These are phyloP conservation scores for Barbatosphaeria neglecta DNA, from an alignment of 495 filamentous ascomycete species.

Conservation along the genomic window DNA sequence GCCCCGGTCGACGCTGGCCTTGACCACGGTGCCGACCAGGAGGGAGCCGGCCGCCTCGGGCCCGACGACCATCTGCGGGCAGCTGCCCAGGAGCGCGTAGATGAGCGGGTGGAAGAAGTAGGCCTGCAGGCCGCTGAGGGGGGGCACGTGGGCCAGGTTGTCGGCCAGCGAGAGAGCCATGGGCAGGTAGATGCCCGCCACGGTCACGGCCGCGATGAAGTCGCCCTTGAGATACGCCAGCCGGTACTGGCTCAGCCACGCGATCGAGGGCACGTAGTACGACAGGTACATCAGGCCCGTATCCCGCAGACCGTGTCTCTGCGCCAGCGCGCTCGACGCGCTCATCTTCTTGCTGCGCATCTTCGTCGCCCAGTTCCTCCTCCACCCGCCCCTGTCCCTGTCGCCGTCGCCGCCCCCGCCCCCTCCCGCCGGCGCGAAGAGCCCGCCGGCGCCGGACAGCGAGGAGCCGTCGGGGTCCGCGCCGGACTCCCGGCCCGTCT, in stretches of 20 bases:
- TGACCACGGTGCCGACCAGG: constrained; percentile 77
- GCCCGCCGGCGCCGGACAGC: constrained; percentile 6
- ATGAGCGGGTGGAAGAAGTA: constrained; percentile 85
- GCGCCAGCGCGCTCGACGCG: constrained; percentile 50
- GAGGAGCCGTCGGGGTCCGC: constrained; percentile 10
- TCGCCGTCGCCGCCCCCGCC: no score
- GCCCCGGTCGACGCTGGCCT: constrained; percentile 59
- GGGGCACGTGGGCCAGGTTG: constrained; percentile 86
- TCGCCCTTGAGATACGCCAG: constrained; percentile 77
- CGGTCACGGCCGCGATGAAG: constrained; percentile 72
- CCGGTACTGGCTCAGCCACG: constrained; percentile 78
- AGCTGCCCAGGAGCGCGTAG: constrained; percentile 84
- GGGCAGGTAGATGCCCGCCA: constrained; percentile 95
- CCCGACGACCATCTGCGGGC: constrained; percentile 86
- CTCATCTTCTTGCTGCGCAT: constrained; percentile 47
- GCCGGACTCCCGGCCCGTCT: constrained; percentile 10
- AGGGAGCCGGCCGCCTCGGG: constrained; percentile 91
- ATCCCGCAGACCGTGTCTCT: constrained; percentile 48
- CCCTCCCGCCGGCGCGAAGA: constrained; percentile 6
- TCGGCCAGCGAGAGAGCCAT: constrained; percentile 92
- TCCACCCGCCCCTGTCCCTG: constrained; percentile 25
- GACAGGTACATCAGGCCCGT: constrained; percentile 61
- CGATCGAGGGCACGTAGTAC: constrained; percentile 86
- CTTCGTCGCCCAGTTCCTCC: constrained; percentile 18
- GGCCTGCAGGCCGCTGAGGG: constrained; percentile 89